phyloP scores from a whole-genome alignment of 2,329 filamentous ascomycete genomes.

The Fusarium anguioides region DNA sequence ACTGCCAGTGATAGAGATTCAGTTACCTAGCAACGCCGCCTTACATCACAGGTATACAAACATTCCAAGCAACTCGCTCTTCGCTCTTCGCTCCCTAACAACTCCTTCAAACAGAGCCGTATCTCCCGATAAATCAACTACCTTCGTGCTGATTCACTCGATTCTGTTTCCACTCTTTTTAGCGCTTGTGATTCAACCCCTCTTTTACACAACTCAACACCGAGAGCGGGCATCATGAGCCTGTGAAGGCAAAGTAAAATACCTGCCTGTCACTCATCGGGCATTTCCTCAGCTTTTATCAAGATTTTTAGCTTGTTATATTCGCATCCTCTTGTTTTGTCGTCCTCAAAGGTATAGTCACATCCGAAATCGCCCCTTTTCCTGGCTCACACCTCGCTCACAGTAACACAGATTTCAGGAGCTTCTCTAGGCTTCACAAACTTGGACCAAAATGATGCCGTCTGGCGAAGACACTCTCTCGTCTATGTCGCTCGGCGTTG shows the following conservation, averaged over 20 bases:
- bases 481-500: background rate
- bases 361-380: background rate
- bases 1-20: background rate
- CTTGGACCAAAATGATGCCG: background rate
- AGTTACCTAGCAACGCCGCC: slow-evolving; percentile 13
- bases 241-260: background rate
- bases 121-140: background rate
- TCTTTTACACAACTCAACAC: background rate
- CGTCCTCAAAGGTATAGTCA: background rate
- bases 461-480: background rate
- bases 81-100: background rate
- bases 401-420: background rate
- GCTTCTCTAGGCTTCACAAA: background rate
- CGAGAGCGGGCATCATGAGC: background rate
- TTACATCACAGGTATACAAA: background rate
- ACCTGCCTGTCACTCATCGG: background rate
- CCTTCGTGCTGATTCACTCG: background rate
- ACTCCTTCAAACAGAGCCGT: background rate
- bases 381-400: background rate
- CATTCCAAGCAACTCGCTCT: background rate
- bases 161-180: background rate
- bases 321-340: background rate
- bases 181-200: background rate
- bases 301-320: too few species aligned
- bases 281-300: background rate